phyloP scores from a whole-genome alignment of 2,329 filamentous ascomycete species.

The Trichoderma atrobrunneum region DNA sequence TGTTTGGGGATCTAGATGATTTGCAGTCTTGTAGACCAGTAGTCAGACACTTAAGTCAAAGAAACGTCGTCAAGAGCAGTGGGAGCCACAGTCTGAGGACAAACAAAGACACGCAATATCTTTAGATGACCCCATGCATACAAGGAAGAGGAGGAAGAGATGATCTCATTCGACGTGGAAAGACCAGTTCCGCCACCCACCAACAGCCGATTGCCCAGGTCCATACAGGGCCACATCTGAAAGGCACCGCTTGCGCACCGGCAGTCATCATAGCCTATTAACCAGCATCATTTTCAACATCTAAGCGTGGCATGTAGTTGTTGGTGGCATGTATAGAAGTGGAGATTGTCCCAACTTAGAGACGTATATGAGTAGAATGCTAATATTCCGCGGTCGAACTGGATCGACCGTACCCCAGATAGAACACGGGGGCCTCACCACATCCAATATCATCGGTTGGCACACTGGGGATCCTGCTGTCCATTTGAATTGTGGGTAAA shows the following conservation, averaged over 20 bases:
- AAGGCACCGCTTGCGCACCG: neutral
- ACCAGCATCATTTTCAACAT: neutral
- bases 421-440: neutral
- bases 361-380: neutral
- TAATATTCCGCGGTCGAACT: too few species aligned
- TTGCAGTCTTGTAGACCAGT: rapidly evolving
- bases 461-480: neutral
- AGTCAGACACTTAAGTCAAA: neutral
- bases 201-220: neutral
- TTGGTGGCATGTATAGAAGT: neutral
- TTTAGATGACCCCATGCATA: neutral
- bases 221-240: neutral
- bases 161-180: neutral
- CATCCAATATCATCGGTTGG: neutral
- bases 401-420: too few species aligned
- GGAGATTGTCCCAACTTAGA: neutral
- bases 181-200: neutral
- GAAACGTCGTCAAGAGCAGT: neutral
- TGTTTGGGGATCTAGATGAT: neutral
- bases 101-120: neutral
- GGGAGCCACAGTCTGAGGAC: neutral
- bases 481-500: neutral
- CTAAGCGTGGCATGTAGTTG: neutral
- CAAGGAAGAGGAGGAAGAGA: neutral
- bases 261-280: neutral